Evolutionary conservation across 2,329 filamentous ascomycete species (phyloP).

Genomic region (Penicillium brevicompactum): DNA sequence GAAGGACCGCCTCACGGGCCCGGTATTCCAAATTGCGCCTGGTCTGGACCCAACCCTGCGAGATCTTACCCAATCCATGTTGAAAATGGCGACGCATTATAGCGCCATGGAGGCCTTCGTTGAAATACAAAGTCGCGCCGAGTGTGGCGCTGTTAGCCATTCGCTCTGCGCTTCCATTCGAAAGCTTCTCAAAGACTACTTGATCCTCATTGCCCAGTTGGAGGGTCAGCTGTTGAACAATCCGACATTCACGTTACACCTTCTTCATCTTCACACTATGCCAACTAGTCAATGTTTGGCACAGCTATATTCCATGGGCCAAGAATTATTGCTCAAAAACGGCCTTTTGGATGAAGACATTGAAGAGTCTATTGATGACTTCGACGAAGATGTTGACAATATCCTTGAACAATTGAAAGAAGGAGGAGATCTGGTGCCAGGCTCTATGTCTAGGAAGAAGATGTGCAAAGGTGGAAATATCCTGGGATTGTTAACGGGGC

Average conservation of each 20-base stretch:
- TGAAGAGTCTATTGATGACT: constrained; percentile 70
- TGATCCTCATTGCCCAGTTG: constrained; percentile 88
- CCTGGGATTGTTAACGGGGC: constrained; percentile 80
- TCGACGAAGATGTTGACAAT: constrained; percentile 79
- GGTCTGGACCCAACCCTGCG: constrained; percentile 89
- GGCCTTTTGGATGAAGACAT: constrained; percentile 76
- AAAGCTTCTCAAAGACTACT: constrained; percentile 87
- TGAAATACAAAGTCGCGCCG: constrained; percentile 88
- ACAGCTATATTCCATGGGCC: constrained; percentile 83
- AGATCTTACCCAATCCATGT: constrained; percentile 83
- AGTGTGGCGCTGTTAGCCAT: constrained; percentile 94
- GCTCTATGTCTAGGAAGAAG: constrained; percentile 81
- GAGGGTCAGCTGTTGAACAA: constrained; percentile 92
- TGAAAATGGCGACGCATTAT: constrained; percentile 94
- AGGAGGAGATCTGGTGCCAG: constrained; percentile 77
- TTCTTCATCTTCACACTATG: constrained; percentile 88
- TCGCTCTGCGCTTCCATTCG: constrained; percentile 93
- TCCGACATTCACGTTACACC: constrained; percentile 84
- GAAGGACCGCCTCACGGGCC: constrained; percentile 82
- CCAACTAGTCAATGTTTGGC: constrained; percentile 88
- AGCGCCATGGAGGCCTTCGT: constrained; percentile 88
- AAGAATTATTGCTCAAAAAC: constrained; percentile 86
- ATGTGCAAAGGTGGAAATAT: constrained; percentile 96
- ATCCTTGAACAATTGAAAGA: constrained; percentile 88
- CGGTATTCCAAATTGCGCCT: constrained; percentile 74